Evolutionary conservation across 106 monocot species (phyloP), one percentile per base, ranked within the genome.

Genomic region (Dendrobium officinale): DNA sequence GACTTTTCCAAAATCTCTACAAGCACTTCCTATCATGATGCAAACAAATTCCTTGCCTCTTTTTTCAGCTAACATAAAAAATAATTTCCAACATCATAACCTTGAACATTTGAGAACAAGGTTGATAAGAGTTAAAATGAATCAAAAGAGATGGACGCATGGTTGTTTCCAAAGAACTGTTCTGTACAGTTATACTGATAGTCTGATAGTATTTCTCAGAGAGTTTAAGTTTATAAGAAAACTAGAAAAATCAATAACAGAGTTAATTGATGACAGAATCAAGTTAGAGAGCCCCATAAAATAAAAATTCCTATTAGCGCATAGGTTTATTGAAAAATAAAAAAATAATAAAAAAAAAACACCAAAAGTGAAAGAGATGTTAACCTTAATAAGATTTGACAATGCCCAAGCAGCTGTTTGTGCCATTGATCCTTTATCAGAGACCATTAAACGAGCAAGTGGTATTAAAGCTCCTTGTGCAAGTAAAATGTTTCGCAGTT

Each of bases 321-420:
- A 37, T 70, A 33, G 4, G 70, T 70, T 70, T 70, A 4, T 4
- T 70, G 16, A 33, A 8, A 54, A 37, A 37, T 3, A 16, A 70
- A 70, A 1, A 33, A 70, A 10, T 37, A 70, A 1, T 8, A 26
- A 13, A 66, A 4, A 61, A 61, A 0, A 4, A 61, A 61, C 0
- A 33, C 70, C 15, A 43, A 44, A 3, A 44, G 41, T 49, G 24
- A 82, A 77, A 70, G 51, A 82, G 45, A 13, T 58, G 47, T 73
- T 5, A 67, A 95, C 98, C 95, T 99, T 99, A 78, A 99, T 99
- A 55, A 99, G 86, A 88, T 99, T 99, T 85, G 98, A 99, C 77
- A 99, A 37, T 42, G 91, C 90, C 98, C 98, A 99, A 86, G 98
- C 88, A 81, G 95, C 88, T 77, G 95, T 99, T 82, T 88, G 89